A percentile compares a stretch with the other conserved stretches of the same genome.
These are phyloP conservation scores for Setomelanomma holmii DNA, from an alignment of 2,329 filamentous ascomycete species.

Conservation along the genomic window DNA sequence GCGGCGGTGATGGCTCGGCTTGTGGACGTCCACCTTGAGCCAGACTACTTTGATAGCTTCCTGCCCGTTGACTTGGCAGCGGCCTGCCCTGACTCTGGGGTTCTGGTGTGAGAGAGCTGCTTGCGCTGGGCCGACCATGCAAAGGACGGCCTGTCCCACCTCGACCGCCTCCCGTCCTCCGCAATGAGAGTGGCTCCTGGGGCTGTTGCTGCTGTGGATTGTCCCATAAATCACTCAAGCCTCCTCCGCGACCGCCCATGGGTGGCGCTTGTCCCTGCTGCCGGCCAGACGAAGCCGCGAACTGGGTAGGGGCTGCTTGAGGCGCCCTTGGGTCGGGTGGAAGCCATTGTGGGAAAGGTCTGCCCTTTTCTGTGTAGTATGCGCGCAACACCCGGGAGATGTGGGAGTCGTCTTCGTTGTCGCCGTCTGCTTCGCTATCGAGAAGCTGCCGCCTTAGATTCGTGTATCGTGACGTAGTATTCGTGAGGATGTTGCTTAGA, in stretches of 20 bases:
- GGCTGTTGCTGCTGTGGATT: slow-evolving; percentile 48
- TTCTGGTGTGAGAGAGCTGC: slow-evolving; percentile 43
- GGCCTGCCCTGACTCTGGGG: slow-evolving; percentile 60
- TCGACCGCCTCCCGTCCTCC: slow-evolving; percentile 52
- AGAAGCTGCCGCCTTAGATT: slow-evolving; percentile 70
- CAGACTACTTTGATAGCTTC: slow-evolving; percentile 72
- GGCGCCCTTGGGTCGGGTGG: slow-evolving; percentile 85
- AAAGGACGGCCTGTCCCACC: slow-evolving; percentile 44
- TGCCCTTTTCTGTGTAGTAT: slow-evolving; percentile 91
- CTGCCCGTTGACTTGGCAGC: slow-evolving; percentile 74
- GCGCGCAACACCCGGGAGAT: slow-evolving; percentile 90
- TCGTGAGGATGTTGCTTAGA: slow-evolving; percentile 74
- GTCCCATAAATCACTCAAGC: slow-evolving; percentile 68
- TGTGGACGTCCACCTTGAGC: slow-evolving; percentile 47
- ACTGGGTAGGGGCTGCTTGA: slow-evolving; percentile 55
- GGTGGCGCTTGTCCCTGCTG: slow-evolving; percentile 36
- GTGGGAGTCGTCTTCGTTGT: slow-evolving; percentile 85
- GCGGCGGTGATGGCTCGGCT: slow-evolving; percentile 46
- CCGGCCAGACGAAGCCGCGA: slow-evolving; percentile 56
- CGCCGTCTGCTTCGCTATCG: slow-evolving; percentile 63
- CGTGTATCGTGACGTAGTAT: slow-evolving; percentile 64
- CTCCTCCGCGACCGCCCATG: slow-evolving; percentile 50
- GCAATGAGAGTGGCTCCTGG: slow-evolving; percentile 52
- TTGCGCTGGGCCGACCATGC: slow-evolving; percentile 34
- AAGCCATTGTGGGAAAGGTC: slow-evolving; percentile 83